A percentile compares a stretch with the other conserved stretches of the same genome.
Evolutionary conservation across 2,329 filamentous ascomycete genomes (phyloP).

Genomic region (Ophiocordyceps camponoti-floridani): DNA sequence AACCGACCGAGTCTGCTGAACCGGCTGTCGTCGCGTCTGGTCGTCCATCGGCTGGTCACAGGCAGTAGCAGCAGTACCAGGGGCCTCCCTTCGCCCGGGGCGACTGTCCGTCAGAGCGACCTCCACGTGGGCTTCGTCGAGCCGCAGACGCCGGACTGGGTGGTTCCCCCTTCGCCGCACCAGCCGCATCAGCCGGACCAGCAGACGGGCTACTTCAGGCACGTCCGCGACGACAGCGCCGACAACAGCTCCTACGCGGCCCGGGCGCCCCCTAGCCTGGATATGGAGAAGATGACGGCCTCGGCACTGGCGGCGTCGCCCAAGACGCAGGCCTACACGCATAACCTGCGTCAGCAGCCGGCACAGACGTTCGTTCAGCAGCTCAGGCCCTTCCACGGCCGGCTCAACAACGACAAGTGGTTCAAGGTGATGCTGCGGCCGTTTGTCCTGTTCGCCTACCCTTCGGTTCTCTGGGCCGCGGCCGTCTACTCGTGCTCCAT

Average conservation of each 20-base stretch:
- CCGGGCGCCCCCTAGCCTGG: constrained; percentile 16
- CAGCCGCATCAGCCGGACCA: neutral
- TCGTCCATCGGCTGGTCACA: constrained; percentile 3
- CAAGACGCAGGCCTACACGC: constrained; percentile 43
- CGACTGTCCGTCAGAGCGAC: constrained; percentile 8
- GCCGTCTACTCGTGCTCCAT: constrained; percentile 74
- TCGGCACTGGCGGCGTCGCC: constrained; percentile 15
- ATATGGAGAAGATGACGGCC: constrained; percentile 23
- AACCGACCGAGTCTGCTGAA: constrained; percentile 28
- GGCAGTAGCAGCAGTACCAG: constrained; percentile 1
- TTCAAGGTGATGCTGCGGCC: constrained; percentile 59
- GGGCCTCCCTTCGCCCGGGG: constrained; percentile 4
- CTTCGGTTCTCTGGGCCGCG: constrained; percentile 75
- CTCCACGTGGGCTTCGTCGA: constrained; percentile 16
- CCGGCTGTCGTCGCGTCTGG: constrained; percentile 25
- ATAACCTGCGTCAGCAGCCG: constrained; percentile 46
- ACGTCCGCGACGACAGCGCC: constrained; percentile 5
- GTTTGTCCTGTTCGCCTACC: constrained; percentile 75
- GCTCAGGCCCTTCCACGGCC: constrained; percentile 60
- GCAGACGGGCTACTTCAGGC: neutral
- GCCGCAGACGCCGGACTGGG: neutral
- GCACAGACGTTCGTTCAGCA: constrained; percentile 56
- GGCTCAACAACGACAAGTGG: constrained; percentile 65
- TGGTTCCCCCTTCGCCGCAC: neutral
- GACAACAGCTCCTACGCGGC: constrained; percentile 8